Percentiles rank a stretch among this genome's conserved stretches.
Conservation (phyloP, 331 rosid species). For the Pyrus hybrid region DNA sequence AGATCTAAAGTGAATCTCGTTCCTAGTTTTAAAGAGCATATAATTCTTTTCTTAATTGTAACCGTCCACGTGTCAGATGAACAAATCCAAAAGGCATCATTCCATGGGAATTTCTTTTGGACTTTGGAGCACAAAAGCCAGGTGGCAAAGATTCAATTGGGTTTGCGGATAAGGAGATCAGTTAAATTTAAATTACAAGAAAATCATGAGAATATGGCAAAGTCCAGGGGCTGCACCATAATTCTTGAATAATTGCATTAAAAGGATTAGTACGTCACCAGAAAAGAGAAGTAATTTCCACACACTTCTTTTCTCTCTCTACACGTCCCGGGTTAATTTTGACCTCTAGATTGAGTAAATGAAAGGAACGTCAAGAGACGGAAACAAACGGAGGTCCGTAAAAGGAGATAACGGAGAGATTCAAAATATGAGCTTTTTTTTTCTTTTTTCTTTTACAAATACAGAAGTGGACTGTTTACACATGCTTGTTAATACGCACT, state of each 20-base stretch:
- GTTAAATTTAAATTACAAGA: no score
- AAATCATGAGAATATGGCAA: neutral
- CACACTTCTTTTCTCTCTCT: no score
- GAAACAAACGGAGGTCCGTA: neutral
- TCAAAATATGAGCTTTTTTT: constrained; percentile 6
- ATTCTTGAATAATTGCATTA: neutral
- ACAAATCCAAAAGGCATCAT: no score
- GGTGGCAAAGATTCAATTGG: neutral
- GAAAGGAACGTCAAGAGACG: neutral
- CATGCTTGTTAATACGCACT: neutral
- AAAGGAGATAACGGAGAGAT: neutral
- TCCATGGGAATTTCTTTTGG: neutral
- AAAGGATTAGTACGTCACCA: no score
- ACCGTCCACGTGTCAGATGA: no score
- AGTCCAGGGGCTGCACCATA: neutral
- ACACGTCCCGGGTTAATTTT: no score
- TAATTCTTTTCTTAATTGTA: no score
- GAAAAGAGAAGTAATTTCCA: neutral
- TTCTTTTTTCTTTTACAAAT: neutral
- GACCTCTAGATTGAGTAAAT: no score
- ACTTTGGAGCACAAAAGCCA: neutral
- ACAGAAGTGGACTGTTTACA: constrained; percentile 1
- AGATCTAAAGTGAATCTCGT: no score
- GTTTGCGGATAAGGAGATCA: neutral
- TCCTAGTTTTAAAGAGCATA: no score